Conservation (phyloP, 352 stramenopile species). For the Globisporangium lucens region DNA sequence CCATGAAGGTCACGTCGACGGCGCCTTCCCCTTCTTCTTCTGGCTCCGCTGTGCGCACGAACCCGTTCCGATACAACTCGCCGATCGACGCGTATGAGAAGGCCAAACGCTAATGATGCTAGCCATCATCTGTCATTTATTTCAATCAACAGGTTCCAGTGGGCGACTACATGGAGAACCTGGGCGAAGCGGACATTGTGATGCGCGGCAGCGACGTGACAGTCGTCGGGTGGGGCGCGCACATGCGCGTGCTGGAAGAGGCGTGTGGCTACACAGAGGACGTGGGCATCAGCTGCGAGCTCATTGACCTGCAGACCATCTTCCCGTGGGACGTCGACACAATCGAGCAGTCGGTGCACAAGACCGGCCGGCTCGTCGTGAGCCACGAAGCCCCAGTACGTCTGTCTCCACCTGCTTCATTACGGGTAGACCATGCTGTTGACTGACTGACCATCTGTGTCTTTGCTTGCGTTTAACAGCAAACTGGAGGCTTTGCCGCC, state of each 20-base stretch:
- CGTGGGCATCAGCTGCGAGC: constrained; percentile 94
- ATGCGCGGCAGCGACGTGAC: constrained; percentile 92
- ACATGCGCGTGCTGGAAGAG: constrained; percentile 53
- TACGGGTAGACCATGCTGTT: too few relatives aligned
- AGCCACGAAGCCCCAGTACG: constrained; percentile 95
- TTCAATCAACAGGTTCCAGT: constrained; percentile 91
- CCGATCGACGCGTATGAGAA: constrained; percentile 55
- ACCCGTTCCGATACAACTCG: constrained; percentile 62
- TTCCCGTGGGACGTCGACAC: constrained; percentile 96
- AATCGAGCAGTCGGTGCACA: constrained; percentile 94
- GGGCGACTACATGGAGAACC: constrained; percentile 92
- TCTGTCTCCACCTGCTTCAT: too few relatives aligned
- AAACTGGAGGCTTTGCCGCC: constrained; percentile 93
- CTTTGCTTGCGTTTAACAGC: constrained; percentile 24
- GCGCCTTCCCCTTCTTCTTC: neutral
- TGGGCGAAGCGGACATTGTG: constrained; percentile 95
- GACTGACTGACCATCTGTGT: neutral
- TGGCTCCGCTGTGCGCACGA: constrained; percentile 17
- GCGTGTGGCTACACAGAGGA: constrained; percentile 85
- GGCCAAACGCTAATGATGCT: too few relatives aligned
- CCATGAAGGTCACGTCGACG: constrained; percentile 16
- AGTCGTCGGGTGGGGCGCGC: constrained; percentile 93
- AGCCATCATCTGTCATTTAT: too few relatives aligned
- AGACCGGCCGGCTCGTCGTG: constrained; percentile 97
- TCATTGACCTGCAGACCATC: constrained; percentile 98